A percentile compares a stretch with the other conserved stretches of the same genome.
These are phyloP conservation scores for Leccinum griseonigrum DNA, from an alignment of 1,284 basidiomycete species.

Conservation along the genomic window DNA sequence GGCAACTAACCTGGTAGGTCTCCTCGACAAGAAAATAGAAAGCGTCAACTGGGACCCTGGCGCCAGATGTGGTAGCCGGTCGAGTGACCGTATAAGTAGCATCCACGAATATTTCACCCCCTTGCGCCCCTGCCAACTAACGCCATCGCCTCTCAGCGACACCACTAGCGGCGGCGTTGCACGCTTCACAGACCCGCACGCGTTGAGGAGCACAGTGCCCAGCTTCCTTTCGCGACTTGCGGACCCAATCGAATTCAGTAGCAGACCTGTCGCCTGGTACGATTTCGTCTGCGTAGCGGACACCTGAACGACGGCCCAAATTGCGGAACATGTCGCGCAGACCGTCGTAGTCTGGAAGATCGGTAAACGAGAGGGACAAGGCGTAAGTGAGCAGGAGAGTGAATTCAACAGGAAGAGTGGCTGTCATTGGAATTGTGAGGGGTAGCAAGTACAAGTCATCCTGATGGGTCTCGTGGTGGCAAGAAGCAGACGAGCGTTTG, in stretches of 20 bases:
- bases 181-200: slow-evolving; percentile 35
- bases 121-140: slow-evolving; percentile 11
- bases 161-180: slow-evolving; percentile 29
- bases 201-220: slow-evolving; percentile 17
- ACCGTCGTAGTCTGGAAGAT: slow-evolving; percentile 89
- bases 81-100: slow-evolving; percentile 1
- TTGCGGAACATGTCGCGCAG: slow-evolving; percentile 79
- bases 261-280: slow-evolving; percentile 41
- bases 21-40: slow-evolving; percentile 2
- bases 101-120: slow-evolving; percentile 5
- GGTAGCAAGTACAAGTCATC: slow-evolving; percentile 9
- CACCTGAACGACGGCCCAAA: slow-evolving; percentile 47
- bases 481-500: slow-evolving; percentile 20
- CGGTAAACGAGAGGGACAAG: slow-evolving; percentile 84
- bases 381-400: slow-evolving; percentile 86
- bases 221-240: slow-evolving; percentile 15
- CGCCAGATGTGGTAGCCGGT: background rate
- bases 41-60: background rate
- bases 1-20: slow-evolving; percentile 1
- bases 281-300: slow-evolving; percentile 52
- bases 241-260: slow-evolving; percentile 30
- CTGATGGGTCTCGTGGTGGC: slow-evolving; percentile 15
- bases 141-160: slow-evolving; percentile 28
- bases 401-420: slow-evolving; percentile 85
- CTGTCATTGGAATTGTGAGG: slow-evolving; percentile 56